Evolutionary conservation across 1,284 basidiomycete species (phyloP).

Genomic region (Naganishia albida): DNA sequence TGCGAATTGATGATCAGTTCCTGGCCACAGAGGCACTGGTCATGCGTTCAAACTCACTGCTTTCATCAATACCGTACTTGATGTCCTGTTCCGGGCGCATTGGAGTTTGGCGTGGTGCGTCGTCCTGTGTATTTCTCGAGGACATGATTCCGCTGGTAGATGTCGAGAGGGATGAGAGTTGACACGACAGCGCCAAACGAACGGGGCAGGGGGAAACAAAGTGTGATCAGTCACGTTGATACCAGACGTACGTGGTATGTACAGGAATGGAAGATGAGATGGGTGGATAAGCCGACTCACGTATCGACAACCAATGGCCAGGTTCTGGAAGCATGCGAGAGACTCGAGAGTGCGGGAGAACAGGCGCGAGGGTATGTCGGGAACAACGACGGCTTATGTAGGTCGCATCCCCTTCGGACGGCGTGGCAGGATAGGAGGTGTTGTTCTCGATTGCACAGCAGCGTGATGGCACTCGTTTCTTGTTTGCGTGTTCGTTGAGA

Average conservation of each 20-base stretch:
- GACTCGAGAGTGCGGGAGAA: conserved; percentile 7
- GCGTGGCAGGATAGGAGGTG: conserved; percentile 13
- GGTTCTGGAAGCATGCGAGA: conserved; percentile 26
- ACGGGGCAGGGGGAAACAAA: background rate
- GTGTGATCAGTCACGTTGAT: background rate
- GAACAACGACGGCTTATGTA: conserved; percentile 25
- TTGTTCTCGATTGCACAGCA: background rate
- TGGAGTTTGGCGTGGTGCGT: background rate
- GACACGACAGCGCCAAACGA: no score
- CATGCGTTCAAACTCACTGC: background rate
- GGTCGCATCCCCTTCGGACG: background rate
- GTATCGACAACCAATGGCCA: background rate
- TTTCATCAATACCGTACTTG: conserved; percentile 16
- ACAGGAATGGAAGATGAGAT: background rate
- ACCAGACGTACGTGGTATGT: background rate
- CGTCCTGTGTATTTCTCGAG: conserved; percentile 20
- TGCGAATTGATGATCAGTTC: background rate
- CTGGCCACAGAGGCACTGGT: background rate
- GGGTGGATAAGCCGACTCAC: conserved; percentile 1
- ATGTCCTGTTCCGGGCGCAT: background rate
- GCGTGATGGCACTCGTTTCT: no score
- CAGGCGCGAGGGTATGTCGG: conserved; percentile 1
- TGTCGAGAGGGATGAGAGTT: background rate
- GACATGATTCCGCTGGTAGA: conserved; percentile 10
- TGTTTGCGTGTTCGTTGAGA: background rate